Evolutionary conservation across 1,284 basidiomycete genomes (phyloP), one percentile per base, ranked within the genome.

Genomic region (Tausonia pullulans): DNA sequence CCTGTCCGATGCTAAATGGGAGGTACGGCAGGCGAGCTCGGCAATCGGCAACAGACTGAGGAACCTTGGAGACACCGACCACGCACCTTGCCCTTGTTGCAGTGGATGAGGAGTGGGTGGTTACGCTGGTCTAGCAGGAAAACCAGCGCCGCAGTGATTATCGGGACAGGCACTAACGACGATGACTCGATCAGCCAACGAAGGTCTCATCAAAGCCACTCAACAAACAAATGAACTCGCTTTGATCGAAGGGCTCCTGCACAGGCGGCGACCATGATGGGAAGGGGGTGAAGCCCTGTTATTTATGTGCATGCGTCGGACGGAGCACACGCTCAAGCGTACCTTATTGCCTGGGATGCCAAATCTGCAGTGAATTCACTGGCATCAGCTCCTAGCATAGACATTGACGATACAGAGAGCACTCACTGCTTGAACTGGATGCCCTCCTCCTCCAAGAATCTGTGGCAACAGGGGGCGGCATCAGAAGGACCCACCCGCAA

Each of bases 41-140:
- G 5, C 41, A 43, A 51, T 49, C 43, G 16, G 16, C 3, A 13
- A 41, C 48, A 51, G n/a, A 57, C 7, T 46, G 56, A 41, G 3
- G 11, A 27, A 16, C 39, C 40, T 10, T 8, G 16, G 5, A 39
- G 49, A 52, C 14, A 39, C 4, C 3, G 43, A 40, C 27, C 13
- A 66, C 76, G 52, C 58, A 78, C 78, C 71, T 82, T 82, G 63
- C 81, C 81, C 71, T 82, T 82, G 73, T 82, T 82, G 73, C 81
- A 82, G 69, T 82, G 81, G 16, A 82, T 80, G 46, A 82, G 71
- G 43, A 82, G 74, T 1, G 81, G 81, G n/a, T 81, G 80, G 69
- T 82, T 82, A 4, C 80, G 73, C 49, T 70, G 69, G 69, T 82
- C 81, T n/a, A 82, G 71, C 27, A 82, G 78, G 3, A 79, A 77